Evolutionary conservation across 257 asterid genomes (phyloP).

Genomic region (Plantago elongata): DNA sequence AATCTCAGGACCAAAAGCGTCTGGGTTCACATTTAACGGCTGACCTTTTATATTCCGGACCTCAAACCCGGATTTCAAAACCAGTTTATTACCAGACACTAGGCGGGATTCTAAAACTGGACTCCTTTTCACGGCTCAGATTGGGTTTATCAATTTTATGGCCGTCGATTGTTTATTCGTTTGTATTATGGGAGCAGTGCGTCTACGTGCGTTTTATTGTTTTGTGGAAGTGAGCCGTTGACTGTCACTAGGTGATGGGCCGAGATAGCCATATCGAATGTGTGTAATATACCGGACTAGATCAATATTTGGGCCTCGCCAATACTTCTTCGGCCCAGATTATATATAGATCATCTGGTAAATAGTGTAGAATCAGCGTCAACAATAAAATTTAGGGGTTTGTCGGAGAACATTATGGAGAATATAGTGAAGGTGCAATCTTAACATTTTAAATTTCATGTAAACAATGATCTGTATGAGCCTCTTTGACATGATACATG

Average conservation of each 20-base stretch:
- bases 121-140: neutral
- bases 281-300: too few relatives aligned
- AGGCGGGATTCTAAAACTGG: neutral
- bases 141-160: neutral
- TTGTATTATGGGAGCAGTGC: neutral
- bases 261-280: neutral
- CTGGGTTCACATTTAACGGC: slow-evolving; percentile 9
- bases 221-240: slow-evolving; percentile 1
- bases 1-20: neutral
- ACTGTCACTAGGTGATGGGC: neutral
- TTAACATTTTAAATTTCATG: too few relatives aligned
- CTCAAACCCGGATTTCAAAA: slow-evolving; percentile 8
- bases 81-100: neutral
- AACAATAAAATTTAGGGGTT: too few relatives aligned
- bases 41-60: slow-evolving; percentile 3
- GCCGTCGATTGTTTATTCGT: too few relatives aligned
- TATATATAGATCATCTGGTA: too few relatives aligned
- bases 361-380: too few relatives aligned
- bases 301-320: too few relatives aligned
- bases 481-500: too few relatives aligned
- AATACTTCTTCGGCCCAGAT: too few relatives aligned
- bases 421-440: too few relatives aligned
- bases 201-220: neutral
- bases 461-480: too few relatives aligned
- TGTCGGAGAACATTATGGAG: too few relatives aligned